Conservation (phyloP, 1,139 yeast genomes). For the Yamadazyma atlantica region DNA sequence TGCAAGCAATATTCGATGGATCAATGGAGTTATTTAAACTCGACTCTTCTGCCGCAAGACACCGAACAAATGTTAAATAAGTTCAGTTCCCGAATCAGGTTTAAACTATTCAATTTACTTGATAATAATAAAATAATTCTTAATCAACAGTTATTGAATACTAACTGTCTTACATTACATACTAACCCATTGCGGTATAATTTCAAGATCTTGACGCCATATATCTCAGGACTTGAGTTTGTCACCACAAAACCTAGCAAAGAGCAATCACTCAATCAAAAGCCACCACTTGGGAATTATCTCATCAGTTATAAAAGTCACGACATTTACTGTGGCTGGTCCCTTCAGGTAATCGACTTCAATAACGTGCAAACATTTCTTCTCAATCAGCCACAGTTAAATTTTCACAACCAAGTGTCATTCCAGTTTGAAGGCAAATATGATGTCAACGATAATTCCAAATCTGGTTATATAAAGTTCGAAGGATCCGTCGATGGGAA, state of each 20-base stretch:
- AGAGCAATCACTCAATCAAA: not conserved
- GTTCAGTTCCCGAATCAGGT: slow-evolving; percentile 12
- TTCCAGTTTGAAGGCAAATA: slow-evolving; percentile 12
- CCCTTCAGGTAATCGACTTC: slow-evolving; percentile 13
- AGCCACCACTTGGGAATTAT: not conserved
- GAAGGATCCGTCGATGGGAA: slow-evolving; percentile 11
- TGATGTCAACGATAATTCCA: slow-evolving; percentile 4
- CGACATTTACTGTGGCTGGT: slow-evolving; percentile 12
- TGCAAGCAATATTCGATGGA: slow-evolving; percentile 1
- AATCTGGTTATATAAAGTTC: slow-evolving; percentile 12
- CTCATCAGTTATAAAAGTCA: slow-evolving; percentile 3
- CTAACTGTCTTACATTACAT: slow-evolving; percentile 8
- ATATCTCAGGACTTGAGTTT: slow-evolving; percentile 12
- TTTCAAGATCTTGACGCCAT: slow-evolving; percentile 14
- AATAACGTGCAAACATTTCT: slow-evolving; percentile 9
- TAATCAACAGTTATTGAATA: slow-evolving; percentile 10
- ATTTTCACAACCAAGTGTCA: slow-evolving; percentile 8
- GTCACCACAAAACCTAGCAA: not conserved
- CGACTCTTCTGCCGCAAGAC: not conserved
- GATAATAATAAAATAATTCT: slow-evolving; percentile 10
- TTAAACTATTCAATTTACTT: slow-evolving; percentile 11
- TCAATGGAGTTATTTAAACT: not conserved
- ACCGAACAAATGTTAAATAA: slow-evolving; percentile 1
- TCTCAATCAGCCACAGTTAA: slow-evolving; percentile 14
- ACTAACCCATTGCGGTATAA: slow-evolving; percentile 7